Percentiles rank a stretch among this genome's conserved stretches.
These are phyloP conservation scores for Populus hybrid DNA, from an alignment of 441 rosid species.

Conservation along the genomic window DNA sequence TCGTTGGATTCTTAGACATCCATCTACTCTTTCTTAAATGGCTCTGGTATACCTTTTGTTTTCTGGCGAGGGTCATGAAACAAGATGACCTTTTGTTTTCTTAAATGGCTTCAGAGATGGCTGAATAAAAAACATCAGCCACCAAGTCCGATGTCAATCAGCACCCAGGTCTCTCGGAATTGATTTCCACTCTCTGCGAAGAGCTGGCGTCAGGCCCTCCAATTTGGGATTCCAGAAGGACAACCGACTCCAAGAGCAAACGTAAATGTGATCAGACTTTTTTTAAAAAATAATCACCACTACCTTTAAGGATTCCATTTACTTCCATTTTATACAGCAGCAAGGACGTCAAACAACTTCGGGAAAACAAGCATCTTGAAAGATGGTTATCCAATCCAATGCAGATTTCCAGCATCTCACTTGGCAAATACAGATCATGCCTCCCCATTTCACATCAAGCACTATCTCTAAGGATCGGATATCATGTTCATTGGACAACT, in stretches of 20 bases:
- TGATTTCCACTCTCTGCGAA: too few relatives aligned
- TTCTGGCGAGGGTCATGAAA: too few relatives aligned
- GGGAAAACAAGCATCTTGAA: neutral
- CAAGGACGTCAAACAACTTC: neutral
- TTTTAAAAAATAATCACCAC: neutral
- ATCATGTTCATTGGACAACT: neutral
- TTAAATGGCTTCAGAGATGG: neutral
- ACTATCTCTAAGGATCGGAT: neutral
- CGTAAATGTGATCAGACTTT: neutral
- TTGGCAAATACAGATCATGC: constrained; percentile 5
- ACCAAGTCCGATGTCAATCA: too few relatives aligned
- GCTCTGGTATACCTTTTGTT: too few relatives aligned
- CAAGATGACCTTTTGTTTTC: too few relatives aligned
- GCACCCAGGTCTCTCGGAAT: too few relatives aligned
- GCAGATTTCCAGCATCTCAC: neutral
- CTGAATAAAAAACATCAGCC: neutral
- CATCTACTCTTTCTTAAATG: too few relatives aligned
- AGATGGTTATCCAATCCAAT: too few relatives aligned
- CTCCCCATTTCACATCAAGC: neutral
- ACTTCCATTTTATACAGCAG: neutral
- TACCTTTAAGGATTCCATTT: neutral
- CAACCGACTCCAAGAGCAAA: neutral
- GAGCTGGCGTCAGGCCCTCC: neutral
- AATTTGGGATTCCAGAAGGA: neutral
- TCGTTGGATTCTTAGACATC: too few relatives aligned